Evolutionary conservation across 345 rosid genomes (phyloP).

Genomic region (Iberis pinnata): DNA sequence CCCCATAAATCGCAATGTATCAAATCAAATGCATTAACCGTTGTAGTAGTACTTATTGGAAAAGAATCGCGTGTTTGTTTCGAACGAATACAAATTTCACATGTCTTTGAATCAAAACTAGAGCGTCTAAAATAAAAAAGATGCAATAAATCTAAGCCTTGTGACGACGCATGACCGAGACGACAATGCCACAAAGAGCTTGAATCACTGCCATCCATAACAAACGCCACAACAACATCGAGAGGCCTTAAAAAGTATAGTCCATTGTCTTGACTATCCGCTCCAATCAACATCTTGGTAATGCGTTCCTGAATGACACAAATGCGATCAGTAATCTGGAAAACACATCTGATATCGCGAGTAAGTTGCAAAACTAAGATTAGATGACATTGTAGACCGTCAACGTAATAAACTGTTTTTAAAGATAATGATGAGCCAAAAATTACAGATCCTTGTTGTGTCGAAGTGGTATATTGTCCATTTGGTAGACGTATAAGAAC

Average conservation of each 20-base stretch:
- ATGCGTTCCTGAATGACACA: neutral
- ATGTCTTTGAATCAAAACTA: neutral
- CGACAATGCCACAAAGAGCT: neutral
- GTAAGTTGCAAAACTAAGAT: no score
- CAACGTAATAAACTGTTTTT: neutral
- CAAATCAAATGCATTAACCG: neutral
- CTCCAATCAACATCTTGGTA: neutral
- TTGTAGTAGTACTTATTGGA: neutral
- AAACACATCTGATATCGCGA: no score
- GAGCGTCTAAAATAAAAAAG: neutral
- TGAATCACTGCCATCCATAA: neutral
- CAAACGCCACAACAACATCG: no score
- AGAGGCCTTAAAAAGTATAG: neutral
- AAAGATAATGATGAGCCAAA: neutral
- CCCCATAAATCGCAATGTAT: neutral
- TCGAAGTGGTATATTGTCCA: neutral
- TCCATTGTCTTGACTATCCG: neutral
- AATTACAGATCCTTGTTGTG: accelerated
- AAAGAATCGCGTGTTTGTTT: neutral
- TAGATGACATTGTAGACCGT: no score
- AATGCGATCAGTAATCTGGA: no score
- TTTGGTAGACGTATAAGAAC: neutral
- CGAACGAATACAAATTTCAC: neutral
- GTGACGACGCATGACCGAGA: neutral
- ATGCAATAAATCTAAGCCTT: neutral